Evolutionary conservation across 352 stramenopile species (phyloP).

Genomic region (Phytophthora uliginosa): DNA sequence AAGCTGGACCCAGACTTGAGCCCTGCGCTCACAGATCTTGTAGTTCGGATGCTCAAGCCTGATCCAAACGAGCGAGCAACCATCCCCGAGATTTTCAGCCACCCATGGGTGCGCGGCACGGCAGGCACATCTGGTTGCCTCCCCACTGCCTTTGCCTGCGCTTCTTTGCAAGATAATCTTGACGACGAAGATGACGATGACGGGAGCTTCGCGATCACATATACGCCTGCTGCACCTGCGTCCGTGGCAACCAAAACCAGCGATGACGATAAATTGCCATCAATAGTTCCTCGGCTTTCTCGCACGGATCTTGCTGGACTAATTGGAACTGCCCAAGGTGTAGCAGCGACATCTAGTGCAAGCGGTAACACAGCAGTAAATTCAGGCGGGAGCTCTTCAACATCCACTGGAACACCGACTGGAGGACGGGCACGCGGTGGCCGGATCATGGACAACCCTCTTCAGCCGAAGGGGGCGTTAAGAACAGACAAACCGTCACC

Average conservation of each 20-base stretch:
- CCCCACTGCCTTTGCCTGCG: slow-evolving; percentile 27
- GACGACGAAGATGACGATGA: slow-evolving; percentile 58
- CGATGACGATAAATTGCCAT: slow-evolving; percentile 70
- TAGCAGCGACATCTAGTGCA: slow-evolving; percentile 9
- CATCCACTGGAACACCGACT: slow-evolving; percentile 41
- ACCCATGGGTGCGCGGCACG: slow-evolving; percentile 80
- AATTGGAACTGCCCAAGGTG: slow-evolving; percentile 4
- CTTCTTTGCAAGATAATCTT: slow-evolving; percentile 34
- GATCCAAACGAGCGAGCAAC: slow-evolving; percentile 84
- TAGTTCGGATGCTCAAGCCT: slow-evolving; percentile 83
- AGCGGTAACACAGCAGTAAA: slow-evolving; percentile 4
- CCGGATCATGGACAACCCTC: slow-evolving; percentile 63
- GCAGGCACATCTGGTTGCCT: slow-evolving; percentile 42
- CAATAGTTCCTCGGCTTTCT: slow-evolving; percentile 59
- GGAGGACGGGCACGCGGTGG: slow-evolving; percentile 41
- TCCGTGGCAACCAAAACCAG: slow-evolving; percentile 29
- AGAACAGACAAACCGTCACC: slow-evolving; percentile 63
- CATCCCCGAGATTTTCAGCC: slow-evolving; percentile 89
- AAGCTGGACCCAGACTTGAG: slow-evolving; percentile 85
- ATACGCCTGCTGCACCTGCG: slow-evolving; percentile 44
- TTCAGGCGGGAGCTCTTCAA: slow-evolving; percentile 15
- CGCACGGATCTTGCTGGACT: slow-evolving; percentile 42
- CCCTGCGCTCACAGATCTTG: slow-evolving; percentile 74
- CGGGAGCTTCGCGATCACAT: slow-evolving; percentile 61
- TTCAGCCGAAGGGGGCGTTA: slow-evolving; percentile 47